Conservation (phyloP, 495 filamentous ascomycete genomes). For the Aspergillus ellipticus region DNA sequence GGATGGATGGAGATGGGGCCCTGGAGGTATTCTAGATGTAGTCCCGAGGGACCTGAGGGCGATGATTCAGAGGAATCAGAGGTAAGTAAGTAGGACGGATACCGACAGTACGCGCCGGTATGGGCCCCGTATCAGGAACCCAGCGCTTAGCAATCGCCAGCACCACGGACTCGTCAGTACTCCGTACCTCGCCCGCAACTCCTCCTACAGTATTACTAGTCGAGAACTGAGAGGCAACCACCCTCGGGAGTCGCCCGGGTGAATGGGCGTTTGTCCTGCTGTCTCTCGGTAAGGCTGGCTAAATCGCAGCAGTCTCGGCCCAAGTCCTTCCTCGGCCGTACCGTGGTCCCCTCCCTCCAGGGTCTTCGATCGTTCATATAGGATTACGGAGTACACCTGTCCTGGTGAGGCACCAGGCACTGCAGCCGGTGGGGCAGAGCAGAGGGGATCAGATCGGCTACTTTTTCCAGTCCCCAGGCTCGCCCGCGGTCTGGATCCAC, state of each 20-base stretch:
- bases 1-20: too few relatives aligned
- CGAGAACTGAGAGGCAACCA: neutral
- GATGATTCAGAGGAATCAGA: too few relatives aligned
- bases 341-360: neutral
- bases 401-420: conserved; percentile 3
- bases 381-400: neutral
- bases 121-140: conserved; percentile 15
- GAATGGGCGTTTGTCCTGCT: neutral
- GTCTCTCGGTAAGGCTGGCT: neutral
- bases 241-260: neutral
- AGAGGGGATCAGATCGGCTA: conserved; percentile 1
- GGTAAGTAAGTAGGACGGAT: too few relatives aligned
- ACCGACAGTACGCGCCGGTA: conserved; percentile 8
- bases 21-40: neutral
- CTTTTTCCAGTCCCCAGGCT: neutral
- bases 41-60: too few relatives aligned
- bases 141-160: conserved; percentile 9
- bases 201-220: neutral
- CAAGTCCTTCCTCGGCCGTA: neutral
- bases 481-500: neutral
- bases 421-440: neutral
- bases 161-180: neutral
- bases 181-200: too few relatives aligned
- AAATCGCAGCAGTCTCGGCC: neutral
- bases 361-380: conserved; percentile 2